Evolutionary conservation across 176 grass and related monocot species (phyloP), one percentile per base, ranked within the genome.

Genomic region (Paspalum vaginatum): DNA sequence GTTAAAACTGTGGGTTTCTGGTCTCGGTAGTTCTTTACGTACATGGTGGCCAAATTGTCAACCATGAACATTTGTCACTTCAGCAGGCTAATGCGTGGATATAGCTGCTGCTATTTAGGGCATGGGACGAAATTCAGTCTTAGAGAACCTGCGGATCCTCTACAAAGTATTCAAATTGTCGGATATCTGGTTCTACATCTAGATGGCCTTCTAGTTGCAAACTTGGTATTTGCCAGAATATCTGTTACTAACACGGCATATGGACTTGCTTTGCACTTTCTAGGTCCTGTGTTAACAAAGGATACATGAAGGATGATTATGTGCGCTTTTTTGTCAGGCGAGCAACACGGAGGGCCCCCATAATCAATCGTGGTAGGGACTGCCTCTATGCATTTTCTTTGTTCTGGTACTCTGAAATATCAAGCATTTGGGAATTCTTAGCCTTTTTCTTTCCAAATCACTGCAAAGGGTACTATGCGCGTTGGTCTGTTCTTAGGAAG

Each of bases 281-380:
- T 60, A 98, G 95, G 60, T 98, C 95, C 2, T 98, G 95, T 64
- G 90, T 98, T 50, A 94, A 81, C 26, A 98, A 98, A 87, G 90
- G 95, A 59, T 98, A 98, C 59, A 98, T 98, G 89, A 98, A 98
- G 90, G 95, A 98, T 87, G 95, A 98, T 68, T 95, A 93, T 26
- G 92, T 98, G 32, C 92, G 87, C 27, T 85, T 93, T 37, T 98
- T 98, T 52, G 92, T 98, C 51, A 94, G 95, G 56, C 79, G 87
- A 48, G 81, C 88, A 14, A 83, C 85, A 24, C 93, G 82, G 60
- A 94, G 95, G 65, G 95, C 95, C 20, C 95, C 95, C 44, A 98
- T 98, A 85, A 98, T 98, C 67, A 94, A 94, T 44, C 92, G 92
- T 55, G 92, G 92, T 94, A 65, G 0, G 56, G 5, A 39, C 7